These are phyloP conservation scores for Clavispora asparagi DNA, from an alignment of 805 yeast genomes.

Conservation along the genomic window DNA sequence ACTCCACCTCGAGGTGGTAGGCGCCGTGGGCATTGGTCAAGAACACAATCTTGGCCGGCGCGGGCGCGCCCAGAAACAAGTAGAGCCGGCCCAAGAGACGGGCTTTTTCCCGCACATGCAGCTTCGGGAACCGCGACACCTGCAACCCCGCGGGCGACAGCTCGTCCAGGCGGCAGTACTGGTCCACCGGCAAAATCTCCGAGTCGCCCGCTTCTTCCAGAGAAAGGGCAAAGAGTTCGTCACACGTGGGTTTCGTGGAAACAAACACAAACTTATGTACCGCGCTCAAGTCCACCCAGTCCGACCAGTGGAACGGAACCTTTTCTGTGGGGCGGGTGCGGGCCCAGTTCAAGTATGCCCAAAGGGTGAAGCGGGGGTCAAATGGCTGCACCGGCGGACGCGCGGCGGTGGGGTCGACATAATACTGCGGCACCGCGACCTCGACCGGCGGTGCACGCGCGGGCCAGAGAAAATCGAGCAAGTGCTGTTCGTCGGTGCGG, in stretches of 20 bases:
- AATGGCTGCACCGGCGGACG: conserved; percentile 11
- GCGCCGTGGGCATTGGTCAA: conserved; percentile 20
- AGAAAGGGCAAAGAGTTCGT: conserved; percentile 16
- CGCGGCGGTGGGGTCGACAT: background rate
- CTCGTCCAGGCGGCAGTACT: conserved; percentile 18
- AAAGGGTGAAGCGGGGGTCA: conserved; percentile 19
- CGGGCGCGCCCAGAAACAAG: conserved; percentile 21
- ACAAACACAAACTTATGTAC: conserved; percentile 10
- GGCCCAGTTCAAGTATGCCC: conserved; percentile 14
- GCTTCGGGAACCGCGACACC: conserved; percentile 17
- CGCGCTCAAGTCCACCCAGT: conserved; percentile 12
- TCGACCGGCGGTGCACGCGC: conserved; percentile 4
- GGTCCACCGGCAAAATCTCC: conserved; percentile 2
- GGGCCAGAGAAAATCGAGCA: conserved; percentile 6
- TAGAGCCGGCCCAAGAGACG: conserved; percentile 25
- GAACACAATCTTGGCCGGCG: conserved; percentile 27
- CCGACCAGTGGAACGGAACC: conserved; percentile 18
- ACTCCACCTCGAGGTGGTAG: conserved; percentile 17
- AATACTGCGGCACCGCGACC: conserved; percentile 4
- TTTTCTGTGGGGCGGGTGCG: conserved; percentile 3
- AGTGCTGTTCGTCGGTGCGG: background rate
- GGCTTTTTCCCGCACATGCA: conserved; percentile 20
- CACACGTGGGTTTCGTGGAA: conserved; percentile 13
- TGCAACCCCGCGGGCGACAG: conserved; percentile 18
- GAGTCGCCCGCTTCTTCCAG: conserved; percentile 7